Conservation (phyloP, 345 rosid species). For the Hibiscus syriacus region DNA sequence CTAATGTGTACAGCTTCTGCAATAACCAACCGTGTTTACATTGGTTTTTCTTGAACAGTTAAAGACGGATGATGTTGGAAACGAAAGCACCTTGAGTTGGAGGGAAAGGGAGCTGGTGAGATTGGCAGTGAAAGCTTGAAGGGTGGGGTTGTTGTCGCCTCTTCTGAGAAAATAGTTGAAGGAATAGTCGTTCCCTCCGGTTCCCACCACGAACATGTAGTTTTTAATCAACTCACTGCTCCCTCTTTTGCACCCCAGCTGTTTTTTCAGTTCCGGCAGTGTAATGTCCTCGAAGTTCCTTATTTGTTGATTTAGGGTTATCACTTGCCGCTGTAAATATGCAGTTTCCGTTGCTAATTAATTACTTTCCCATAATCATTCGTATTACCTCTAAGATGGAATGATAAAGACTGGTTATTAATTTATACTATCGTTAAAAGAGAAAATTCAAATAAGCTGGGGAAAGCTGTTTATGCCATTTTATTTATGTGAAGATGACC, state of each 20-base stretch:
- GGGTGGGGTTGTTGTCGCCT: conserved; percentile 14
- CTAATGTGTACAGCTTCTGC: conserved; percentile 44
- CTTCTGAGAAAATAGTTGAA: conserved; percentile 41
- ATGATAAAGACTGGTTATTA: no score
- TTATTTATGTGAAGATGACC: neutral
- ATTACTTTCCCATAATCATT: no score
- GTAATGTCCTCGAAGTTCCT: conserved; percentile 39
- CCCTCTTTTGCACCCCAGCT: conserved; percentile 9
- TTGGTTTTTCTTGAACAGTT: neutral
- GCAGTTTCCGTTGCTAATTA: neutral
- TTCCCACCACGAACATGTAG: conserved; percentile 45
- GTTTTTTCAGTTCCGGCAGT: conserved; percentile 24
- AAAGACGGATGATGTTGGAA: no score
- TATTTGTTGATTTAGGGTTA: conserved; percentile 41
- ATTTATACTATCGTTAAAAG: no score
- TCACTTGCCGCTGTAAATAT: conserved; percentile 37
- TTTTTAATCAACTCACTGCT: neutral
- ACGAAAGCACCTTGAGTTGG: conserved; percentile 35
- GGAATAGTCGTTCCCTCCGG: conserved; percentile 61
- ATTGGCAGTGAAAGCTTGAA: conserved; percentile 34
- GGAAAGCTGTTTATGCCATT: no score
- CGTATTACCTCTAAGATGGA: no score
- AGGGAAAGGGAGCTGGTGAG: conserved; percentile 33
- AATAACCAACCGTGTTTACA: neutral
- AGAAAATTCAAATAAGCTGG: no score